Percentiles rank a stretch among this genome's conserved stretches.
These are phyloP conservation scores for Conoideocrella luteorostrata DNA, from an alignment of 2,329 filamentous ascomycete genomes.

Conservation along the genomic window DNA sequence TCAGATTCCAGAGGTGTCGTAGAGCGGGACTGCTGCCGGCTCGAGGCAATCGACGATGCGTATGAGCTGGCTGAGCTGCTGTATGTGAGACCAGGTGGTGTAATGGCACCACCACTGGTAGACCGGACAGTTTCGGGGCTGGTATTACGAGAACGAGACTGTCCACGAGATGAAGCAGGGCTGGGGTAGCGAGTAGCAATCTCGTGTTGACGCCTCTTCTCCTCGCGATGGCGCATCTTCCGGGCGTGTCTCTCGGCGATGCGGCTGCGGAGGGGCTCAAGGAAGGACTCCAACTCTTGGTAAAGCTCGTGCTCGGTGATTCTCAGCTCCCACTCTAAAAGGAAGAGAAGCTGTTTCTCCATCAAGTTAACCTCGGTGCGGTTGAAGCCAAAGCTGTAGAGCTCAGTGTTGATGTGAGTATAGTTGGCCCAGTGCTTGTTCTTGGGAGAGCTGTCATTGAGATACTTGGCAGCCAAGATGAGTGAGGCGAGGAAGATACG, in stretches of 20 bases:
- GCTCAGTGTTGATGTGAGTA: slow-evolving; percentile 64
- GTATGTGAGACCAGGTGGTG: slow-evolving; percentile 43
- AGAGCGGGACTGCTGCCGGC: slow-evolving; percentile 42
- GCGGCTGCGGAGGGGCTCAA: slow-evolving; percentile 70
- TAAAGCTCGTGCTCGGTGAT: slow-evolving; percentile 83
- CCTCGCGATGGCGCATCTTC: slow-evolving; percentile 43
- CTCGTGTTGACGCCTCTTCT: slow-evolving; percentile 35
- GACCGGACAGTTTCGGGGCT: slow-evolving; percentile 35
- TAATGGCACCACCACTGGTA: slow-evolving; percentile 30
- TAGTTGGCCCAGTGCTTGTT: slow-evolving; percentile 99
- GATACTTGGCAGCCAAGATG: slow-evolving; percentile 87
- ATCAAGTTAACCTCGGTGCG: slow-evolving; percentile 96
- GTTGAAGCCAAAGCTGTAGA: slow-evolving; percentile 76
- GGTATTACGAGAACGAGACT: slow-evolving; percentile 34
- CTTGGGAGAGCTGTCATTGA: slow-evolving; percentile 98
- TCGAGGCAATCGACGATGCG: slow-evolving; percentile 40
- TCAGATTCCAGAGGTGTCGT: slow-evolving; percentile 46
- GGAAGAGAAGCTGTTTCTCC: slow-evolving; percentile 96
- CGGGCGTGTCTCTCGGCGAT: slow-evolving; percentile 45
- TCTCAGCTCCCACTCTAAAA: slow-evolving; percentile 89
- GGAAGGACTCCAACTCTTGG: slow-evolving; percentile 78
- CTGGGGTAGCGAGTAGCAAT: slow-evolving; percentile 35
- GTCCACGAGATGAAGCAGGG: slow-evolving; percentile 39
- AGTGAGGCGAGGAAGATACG: slow-evolving; percentile 90
- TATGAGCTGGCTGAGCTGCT: slow-evolving; percentile 45